Base-by-base conservation (phyloP, 2,329 filamentous ascomycete genomes). In the Penicillium corylophilum region DNA sequence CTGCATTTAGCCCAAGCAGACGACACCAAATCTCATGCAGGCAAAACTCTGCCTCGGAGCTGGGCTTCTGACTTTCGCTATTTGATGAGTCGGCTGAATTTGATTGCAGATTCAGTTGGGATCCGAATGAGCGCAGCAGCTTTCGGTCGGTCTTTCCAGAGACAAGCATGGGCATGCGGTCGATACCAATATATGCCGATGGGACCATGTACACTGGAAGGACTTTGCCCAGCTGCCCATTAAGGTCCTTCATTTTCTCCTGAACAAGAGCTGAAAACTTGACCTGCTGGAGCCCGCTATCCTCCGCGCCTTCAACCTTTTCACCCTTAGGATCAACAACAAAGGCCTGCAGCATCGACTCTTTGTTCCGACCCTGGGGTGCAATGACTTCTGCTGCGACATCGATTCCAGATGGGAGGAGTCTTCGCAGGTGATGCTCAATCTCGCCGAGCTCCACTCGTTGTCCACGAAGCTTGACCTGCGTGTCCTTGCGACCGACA, bases 341-440 rank as follows among this genome's bases (percentile, higher is more conserved):
- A 24, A 68, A 68, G 12, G 63, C 64, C 6, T 66, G 60, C 29
- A 68, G 50, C 0, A 56, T 63, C 3, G 60, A 50, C 40, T 68
- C 61, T 5, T 56, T 54, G 1, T 58, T 59, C 8, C 57, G 50
- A 2, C 54, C 59, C 16, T 57, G 54, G 2, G 64, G 60, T 6
- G 54, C 54, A 58, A 81, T 74, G 15, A 81, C 75, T 55, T 80
- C 79, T 4, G 71, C 74, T 15, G 77, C 74, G 0, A 79, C 69
- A 4, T 70, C 71, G 10, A 63, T 56, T 16, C 60, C 57, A 2
- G 59, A 61, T 56, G 35, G 46, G 5, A 59, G 57, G 16, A 69
- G 50, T 43, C 61, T 53, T 15, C 54, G 57, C 8, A 70, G 46
- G 26, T 67, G 65, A 46, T 64, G 62, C 50, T 74, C 71, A 22